These are phyloP conservation scores for Citrus reticulata DNA, from an alignment of 345 rosid genomes.

Conservation along the genomic window DNA sequence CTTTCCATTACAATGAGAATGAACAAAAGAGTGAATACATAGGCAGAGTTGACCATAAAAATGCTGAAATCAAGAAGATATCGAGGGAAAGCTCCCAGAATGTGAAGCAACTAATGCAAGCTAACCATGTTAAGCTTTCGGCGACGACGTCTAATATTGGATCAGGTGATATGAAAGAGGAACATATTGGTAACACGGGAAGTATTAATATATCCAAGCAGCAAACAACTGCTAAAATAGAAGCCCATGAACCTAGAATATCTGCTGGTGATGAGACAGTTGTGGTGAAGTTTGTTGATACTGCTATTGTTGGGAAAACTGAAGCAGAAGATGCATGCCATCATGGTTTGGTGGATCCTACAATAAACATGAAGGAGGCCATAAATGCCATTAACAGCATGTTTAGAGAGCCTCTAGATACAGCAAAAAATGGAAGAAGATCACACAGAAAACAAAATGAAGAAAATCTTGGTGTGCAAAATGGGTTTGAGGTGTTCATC, in stretches of 20 bases:
- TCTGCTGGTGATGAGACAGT: slow-evolving; percentile 41
- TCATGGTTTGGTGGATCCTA: slow-evolving; percentile 89
- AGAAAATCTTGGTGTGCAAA: slow-evolving; percentile 31
- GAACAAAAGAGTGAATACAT: slow-evolving; percentile 29
- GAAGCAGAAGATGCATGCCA: slow-evolving; percentile 78
- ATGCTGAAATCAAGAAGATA: neutral
- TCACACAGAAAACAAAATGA: slow-evolving; percentile 32
- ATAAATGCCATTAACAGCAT: slow-evolving; percentile 74
- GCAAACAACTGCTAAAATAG: slow-evolving; percentile 23
- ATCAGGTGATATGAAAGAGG: neutral
- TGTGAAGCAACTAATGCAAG: slow-evolving; percentile 19
- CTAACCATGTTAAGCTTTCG: slow-evolving; percentile 13
- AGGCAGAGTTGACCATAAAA: neutral
- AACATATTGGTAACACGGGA: slow-evolving; percentile 2
- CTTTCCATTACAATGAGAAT: neutral
- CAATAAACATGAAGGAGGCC: slow-evolving; percentile 84
- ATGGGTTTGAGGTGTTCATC: slow-evolving; percentile 45
- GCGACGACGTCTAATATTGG: neutral
- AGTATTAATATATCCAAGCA: slow-evolving; percentile 14
- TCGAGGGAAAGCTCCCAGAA: slow-evolving; percentile 13
- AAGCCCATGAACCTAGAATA: slow-evolving; percentile 20
- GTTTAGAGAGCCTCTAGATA: slow-evolving; percentile 83
- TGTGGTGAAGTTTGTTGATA: slow-evolving; percentile 60
- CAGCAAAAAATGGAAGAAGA: slow-evolving; percentile 46
- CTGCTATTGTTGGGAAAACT: slow-evolving; percentile 67